Conservation (phyloP, 2,329 filamentous ascomycete genomes). For the Neonectria ditissima region DNA sequence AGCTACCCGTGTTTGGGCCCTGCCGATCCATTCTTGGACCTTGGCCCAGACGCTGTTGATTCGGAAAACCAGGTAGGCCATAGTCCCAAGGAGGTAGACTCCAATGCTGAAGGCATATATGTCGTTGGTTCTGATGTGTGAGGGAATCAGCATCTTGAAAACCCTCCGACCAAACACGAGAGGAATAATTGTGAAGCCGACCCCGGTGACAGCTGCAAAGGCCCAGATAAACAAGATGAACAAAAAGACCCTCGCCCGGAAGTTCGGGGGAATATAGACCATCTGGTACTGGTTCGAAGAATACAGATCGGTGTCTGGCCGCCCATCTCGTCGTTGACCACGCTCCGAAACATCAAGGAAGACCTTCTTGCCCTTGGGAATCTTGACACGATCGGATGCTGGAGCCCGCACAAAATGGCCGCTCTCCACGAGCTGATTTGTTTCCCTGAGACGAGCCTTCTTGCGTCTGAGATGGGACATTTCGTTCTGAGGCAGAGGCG, state of each 20-base stretch:
- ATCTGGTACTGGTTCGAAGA: constrained; percentile 73
- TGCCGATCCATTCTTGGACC: constrained; percentile 47
- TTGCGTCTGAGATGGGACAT: constrained; percentile 51
- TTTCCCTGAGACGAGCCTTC: constrained; percentile 60
- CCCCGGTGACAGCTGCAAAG: constrained; percentile 89
- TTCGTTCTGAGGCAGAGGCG: constrained; percentile 51
- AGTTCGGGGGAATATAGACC: constrained; percentile 87
- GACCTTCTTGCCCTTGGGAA: constrained; percentile 84
- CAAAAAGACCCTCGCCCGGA: constrained; percentile 80
- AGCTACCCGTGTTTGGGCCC: constrained; percentile 38
- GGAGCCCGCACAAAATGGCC: constrained; percentile 92
- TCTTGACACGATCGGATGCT: constrained; percentile 93
- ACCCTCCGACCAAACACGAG: constrained; percentile 85
- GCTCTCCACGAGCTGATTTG: constrained; percentile 71
- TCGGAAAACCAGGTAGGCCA: constrained; percentile 72
- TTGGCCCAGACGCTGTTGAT: constrained; percentile 53
- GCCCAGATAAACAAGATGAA: constrained; percentile 94
- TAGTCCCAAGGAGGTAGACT: constrained; percentile 80
- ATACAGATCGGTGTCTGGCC: constrained; percentile 62
- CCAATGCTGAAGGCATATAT: constrained; percentile 96
- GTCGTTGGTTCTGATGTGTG: constrained; percentile 84
- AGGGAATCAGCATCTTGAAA: constrained; percentile 78
- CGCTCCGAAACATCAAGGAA: constrained; percentile 80
- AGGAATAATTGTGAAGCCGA: constrained; percentile 87
- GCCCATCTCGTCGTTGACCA: constrained; percentile 72